Conservation (phyloP, 2,329 filamentous ascomycete species). For the Aspergillus niger region DNA sequence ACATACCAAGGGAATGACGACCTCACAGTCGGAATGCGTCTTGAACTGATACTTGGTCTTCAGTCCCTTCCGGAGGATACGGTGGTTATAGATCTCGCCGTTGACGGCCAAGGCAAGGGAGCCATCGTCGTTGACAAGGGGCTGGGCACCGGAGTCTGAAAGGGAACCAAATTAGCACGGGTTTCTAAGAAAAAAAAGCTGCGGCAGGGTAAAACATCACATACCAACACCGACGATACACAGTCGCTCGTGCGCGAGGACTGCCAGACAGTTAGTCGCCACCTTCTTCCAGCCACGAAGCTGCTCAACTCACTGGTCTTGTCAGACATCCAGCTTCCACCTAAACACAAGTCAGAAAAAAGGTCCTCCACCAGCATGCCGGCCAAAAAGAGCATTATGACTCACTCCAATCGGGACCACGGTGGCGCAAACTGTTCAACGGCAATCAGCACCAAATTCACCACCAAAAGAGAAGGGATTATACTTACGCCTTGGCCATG, state of each 20-base stretch:
- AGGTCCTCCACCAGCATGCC: constrained; percentile 10
- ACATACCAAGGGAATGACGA: constrained; percentile 92
- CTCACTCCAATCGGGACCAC: constrained; percentile 98
- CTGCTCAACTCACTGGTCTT: constrained; percentile 73
- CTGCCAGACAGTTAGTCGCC: constrained; percentile 49
- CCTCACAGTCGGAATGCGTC: constrained; percentile 97
- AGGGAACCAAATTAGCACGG: constrained; percentile 15
- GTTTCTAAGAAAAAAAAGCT: not conserved
- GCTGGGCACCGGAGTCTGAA: constrained; percentile 90
- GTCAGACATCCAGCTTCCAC: constrained; percentile 85
- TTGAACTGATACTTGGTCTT: constrained; percentile 92
- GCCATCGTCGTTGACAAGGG: constrained; percentile 87
- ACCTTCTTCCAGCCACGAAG: not conserved
- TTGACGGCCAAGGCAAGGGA: constrained; percentile 93
- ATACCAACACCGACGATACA: constrained; percentile 95
- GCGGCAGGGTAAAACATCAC: constrained; percentile 31
- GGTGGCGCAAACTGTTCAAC: constrained; percentile 76
- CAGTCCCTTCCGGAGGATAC: constrained; percentile 83
- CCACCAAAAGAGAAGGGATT: not conserved
- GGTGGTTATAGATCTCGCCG: constrained; percentile 99
- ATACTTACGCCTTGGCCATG: constrained; percentile 86
- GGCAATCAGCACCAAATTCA: constrained; percentile 36
- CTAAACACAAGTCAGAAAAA: constrained; percentile 49
- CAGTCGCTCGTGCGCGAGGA: constrained; percentile 95
- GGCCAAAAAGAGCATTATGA: constrained; percentile 33